Evolutionary conservation across 108 stramenopile species (phyloP).

Genomic region (Asterionellopsis glacialis): DNA sequence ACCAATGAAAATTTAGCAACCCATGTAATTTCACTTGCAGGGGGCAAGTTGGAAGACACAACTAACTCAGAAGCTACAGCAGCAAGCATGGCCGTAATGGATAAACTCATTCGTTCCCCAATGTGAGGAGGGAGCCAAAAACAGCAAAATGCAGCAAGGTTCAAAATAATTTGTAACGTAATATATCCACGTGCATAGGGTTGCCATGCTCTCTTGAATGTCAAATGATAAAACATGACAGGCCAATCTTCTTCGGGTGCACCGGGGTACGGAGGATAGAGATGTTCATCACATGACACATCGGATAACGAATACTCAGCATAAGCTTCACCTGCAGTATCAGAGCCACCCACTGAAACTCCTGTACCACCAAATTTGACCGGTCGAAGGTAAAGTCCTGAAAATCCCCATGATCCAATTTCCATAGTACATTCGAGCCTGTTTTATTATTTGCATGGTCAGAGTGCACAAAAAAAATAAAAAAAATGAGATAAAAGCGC

Average conservation of each 20-base stretch:
- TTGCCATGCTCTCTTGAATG: slow-evolving; percentile 26
- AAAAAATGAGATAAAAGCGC: no score
- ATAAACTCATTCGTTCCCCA: slow-evolving; percentile 43
- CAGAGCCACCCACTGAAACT: slow-evolving; percentile 16
- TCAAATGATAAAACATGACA: slow-evolving; percentile 27
- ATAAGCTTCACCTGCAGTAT: slow-evolving; percentile 35
- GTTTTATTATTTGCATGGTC: no score
- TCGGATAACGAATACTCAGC: slow-evolving; percentile 18
- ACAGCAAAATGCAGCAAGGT: slow-evolving; percentile 23
- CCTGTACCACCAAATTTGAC: slow-evolving; percentile 12
- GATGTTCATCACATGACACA: slow-evolving; percentile 6
- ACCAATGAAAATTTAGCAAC: slow-evolving; percentile 25
- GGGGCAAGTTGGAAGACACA: slow-evolving; percentile 26
- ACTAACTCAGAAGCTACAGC: slow-evolving; percentile 36
- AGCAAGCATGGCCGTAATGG: slow-evolving; percentile 36
- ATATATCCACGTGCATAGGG: slow-evolving; percentile 40
- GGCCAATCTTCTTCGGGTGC: slow-evolving; percentile 39
- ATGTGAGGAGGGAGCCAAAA: slow-evolving; percentile 39
- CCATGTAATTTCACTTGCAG: slow-evolving; percentile 28
- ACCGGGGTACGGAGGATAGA: slow-evolving; percentile 25
- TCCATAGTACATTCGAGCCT: slow-evolving; percentile 23
- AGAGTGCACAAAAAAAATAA: no score
- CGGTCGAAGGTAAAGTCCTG: slow-evolving; percentile 23
- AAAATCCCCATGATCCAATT: slow-evolving; percentile 30
- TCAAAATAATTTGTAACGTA: slow-evolving; percentile 23